phyloP scores from a whole-genome alignment of 1,284 basidiomycete genomes.

The Chalciporus sp. region DNA sequence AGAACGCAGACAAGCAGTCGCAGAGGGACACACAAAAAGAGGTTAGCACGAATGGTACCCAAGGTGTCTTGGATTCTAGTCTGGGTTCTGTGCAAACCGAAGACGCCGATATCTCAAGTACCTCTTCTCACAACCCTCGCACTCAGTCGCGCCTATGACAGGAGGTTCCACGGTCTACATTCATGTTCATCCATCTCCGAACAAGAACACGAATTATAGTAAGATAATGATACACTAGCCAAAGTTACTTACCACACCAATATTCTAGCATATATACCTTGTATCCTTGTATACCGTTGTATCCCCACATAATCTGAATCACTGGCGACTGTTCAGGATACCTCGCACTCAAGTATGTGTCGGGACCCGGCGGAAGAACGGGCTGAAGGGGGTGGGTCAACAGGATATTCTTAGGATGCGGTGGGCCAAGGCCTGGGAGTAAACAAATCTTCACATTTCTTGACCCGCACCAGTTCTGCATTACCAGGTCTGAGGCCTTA shows the following conservation, averaged over 20 bases:
- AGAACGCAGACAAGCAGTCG: not conserved
- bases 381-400: not conserved
- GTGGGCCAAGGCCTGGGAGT: not conserved
- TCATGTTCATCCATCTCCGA: no score
- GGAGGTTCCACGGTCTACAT: not conserved
- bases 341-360: no score
- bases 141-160: not conserved
- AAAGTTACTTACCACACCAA: not conserved
- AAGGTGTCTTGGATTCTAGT: not conserved
- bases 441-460: not conserved
- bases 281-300: not conserved
- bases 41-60: not conserved
- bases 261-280: not conserved
- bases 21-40: not conserved
- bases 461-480: not conserved
- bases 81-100: not conserved
- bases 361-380: not conserved
- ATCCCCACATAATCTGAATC: not conserved
- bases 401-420: not conserved
- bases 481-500: not conserved
- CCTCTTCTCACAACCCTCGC: not conserved
- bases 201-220: no score
- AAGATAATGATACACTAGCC: not conserved
- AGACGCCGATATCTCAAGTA: not conserved
- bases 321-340: no score